A percentile compares a stretch with the other conserved stretches of the same genome.
Conservation (phyloP, 2,329 filamentous ascomycete species). For the Uncinocarpus reesii region DNA sequence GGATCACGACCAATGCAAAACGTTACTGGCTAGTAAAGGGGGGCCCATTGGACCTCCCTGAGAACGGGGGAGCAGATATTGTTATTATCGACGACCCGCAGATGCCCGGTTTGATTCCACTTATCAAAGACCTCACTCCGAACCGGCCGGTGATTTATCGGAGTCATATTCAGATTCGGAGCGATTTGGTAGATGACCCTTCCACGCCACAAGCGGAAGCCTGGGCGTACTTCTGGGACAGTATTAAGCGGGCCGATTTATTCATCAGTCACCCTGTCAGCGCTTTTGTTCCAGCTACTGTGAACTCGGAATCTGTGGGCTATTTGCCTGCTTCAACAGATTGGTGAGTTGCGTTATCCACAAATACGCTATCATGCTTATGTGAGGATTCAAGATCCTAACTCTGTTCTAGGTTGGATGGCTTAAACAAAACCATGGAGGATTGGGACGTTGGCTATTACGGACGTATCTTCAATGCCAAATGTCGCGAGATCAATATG, state of each 20-base stretch:
- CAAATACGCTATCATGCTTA: slow-evolving; percentile 1
- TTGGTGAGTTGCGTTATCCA: slow-evolving; percentile 41
- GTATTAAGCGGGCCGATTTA: slow-evolving; percentile 60
- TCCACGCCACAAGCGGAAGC: slow-evolving; percentile 61
- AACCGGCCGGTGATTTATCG: slow-evolving; percentile 69
- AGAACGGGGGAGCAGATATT: slow-evolving; percentile 63
- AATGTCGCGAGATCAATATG: slow-evolving; percentile 47
- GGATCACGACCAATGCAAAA: slow-evolving; percentile 63
- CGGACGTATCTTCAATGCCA: slow-evolving; percentile 60
- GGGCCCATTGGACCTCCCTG: slow-evolving; percentile 54
- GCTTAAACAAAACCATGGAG: slow-evolving; percentile 64
- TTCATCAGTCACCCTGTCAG: slow-evolving; percentile 76
- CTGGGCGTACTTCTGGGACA: slow-evolving; percentile 65
- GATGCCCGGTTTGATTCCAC: slow-evolving; percentile 67
- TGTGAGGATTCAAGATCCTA: not conserved
- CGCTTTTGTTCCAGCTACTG: slow-evolving; percentile 60
- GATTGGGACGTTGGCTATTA: slow-evolving; percentile 65
- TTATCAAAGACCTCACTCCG: slow-evolving; percentile 61
- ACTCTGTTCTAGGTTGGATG: slow-evolving; percentile 51
- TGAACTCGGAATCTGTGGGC: slow-evolving; percentile 56
- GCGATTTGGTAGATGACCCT: slow-evolving; percentile 55
- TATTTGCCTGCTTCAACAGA: slow-evolving; percentile 75
- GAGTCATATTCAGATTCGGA: slow-evolving; percentile 72
- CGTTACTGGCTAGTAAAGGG: slow-evolving; percentile 62
- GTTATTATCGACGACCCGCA: slow-evolving; percentile 75